Conservation (phyloP, 1,284 basidiomycete species). For the Rhizoctonia solani region DNA sequence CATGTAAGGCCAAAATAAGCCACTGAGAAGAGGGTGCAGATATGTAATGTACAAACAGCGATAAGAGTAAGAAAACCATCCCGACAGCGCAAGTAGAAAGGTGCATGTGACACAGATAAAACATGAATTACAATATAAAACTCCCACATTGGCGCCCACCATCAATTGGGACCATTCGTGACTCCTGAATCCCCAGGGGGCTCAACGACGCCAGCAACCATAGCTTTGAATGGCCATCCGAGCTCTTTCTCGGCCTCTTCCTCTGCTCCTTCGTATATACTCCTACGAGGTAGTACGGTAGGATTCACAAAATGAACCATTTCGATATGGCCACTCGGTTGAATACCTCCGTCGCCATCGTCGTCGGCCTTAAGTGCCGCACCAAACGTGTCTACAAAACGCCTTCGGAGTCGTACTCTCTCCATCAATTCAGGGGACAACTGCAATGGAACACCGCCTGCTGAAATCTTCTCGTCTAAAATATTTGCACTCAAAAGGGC, state of each 20-base stretch:
- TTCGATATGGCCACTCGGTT: background rate
- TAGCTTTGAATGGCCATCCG: slow-evolving; percentile 21
- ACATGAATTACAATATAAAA: background rate
- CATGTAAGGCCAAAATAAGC: background rate
- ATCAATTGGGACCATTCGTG: slow-evolving; percentile 1
- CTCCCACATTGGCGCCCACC: background rate
- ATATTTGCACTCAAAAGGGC: slow-evolving; percentile 7
- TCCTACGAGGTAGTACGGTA: slow-evolving; percentile 13
- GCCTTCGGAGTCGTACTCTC: slow-evolving; percentile 33
- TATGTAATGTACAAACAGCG: slow-evolving; percentile 32
- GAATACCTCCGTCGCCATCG: background rate
- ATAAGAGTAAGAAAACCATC: slow-evolving; percentile 9
- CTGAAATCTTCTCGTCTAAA: slow-evolving; percentile 22
- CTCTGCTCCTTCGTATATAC: slow-evolving; percentile 27
- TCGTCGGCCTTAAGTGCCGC: slow-evolving; percentile 32
- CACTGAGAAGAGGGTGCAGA: slow-evolving; percentile 5
- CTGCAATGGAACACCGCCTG: slow-evolving; percentile 34
- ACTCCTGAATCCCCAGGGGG: background rate
- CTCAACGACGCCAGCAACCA: slow-evolving; percentile 15
- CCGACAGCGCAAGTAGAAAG: slow-evolving; percentile 10
- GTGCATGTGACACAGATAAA: background rate
- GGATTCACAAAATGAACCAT: slow-evolving; percentile 14
- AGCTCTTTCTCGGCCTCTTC: slow-evolving; percentile 27
- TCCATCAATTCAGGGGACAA: slow-evolving; percentile 33
- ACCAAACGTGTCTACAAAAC: slow-evolving; percentile 37